phyloP scores from a whole-genome alignment of 257 asterid genomes.

The Coffea canephora region DNA sequence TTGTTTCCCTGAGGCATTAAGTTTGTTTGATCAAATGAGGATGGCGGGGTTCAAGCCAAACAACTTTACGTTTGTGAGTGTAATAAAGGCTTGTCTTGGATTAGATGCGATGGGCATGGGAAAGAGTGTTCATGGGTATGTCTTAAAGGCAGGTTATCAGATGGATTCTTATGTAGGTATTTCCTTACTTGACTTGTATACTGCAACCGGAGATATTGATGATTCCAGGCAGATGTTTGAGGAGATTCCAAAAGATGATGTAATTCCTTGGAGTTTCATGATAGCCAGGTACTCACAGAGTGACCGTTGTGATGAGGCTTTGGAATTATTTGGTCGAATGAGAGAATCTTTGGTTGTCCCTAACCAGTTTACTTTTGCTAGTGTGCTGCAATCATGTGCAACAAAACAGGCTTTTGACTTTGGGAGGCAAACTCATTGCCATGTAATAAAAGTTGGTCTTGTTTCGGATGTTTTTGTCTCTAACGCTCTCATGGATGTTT shows the following conservation, averaged over 20 bases:
- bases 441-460: slow-evolving; percentile 58
- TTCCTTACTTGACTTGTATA: slow-evolving; percentile 83
- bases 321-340: slow-evolving; percentile 65
- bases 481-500: slow-evolving; percentile 91
- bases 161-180: slow-evolving; percentile 76
- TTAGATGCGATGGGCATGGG: slow-evolving; percentile 48
- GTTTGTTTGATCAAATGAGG: slow-evolving; percentile 58
- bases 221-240: slow-evolving; percentile 72
- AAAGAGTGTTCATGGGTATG: slow-evolving; percentile 69
- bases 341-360: slow-evolving; percentile 53
- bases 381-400: slow-evolving; percentile 90
- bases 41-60: slow-evolving; percentile 63
- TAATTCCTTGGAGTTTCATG: slow-evolving; percentile 97
- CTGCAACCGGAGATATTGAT: slow-evolving; percentile 56
- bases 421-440: slow-evolving; percentile 76
- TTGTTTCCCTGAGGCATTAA: slow-evolving; percentile 52
- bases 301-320: slow-evolving; percentile 60
- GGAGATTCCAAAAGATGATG: slow-evolving; percentile 71
- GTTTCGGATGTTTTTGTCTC: slow-evolving; percentile 58
- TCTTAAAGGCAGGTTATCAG: slow-evolving; percentile 65
- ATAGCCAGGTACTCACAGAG: slow-evolving; percentile 86
- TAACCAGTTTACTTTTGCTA: slow-evolving; percentile 84
- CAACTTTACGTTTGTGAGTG: slow-evolving; percentile 78
- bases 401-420: slow-evolving; percentile 45
- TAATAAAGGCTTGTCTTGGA: slow-evolving; percentile 80